These are phyloP conservation scores for Penicillium rolfsii DNA, from an alignment of 2,329 filamentous ascomycete species.

Conservation along the genomic window DNA sequence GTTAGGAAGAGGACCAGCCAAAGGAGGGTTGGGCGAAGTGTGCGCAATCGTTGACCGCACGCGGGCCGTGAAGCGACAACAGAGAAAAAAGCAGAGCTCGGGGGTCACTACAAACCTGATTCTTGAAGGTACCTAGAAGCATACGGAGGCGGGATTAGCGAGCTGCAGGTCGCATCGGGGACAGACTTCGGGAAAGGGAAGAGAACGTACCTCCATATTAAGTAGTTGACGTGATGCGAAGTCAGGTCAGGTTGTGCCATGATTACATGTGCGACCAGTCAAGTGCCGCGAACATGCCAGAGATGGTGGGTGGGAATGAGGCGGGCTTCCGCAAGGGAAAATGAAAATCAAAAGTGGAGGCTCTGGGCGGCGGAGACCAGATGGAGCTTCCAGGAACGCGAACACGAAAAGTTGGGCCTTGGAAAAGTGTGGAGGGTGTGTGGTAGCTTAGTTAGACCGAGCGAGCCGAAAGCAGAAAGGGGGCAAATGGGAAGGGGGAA, in stretches of 20 bases:
- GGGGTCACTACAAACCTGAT: conserved; percentile 50
- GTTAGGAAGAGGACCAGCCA: conserved; percentile 19
- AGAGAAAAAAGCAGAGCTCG: conserved; percentile 21
- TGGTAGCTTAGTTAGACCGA: conserved; percentile 11
- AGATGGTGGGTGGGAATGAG: conserved; percentile 25
- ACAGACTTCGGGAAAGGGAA: conserved; percentile 6
- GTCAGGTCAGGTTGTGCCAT: conserved; percentile 50
- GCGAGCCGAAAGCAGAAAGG: conserved; percentile 15
- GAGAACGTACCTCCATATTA: conserved; percentile 65
- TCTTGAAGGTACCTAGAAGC: conserved; percentile 57
- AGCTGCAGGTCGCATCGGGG: conserved; percentile 16
- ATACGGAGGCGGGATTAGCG: conserved; percentile 18
- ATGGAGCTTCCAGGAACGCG: conserved; percentile 19
- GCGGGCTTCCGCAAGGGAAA: conserved; percentile 34
- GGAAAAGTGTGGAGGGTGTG: neutral
- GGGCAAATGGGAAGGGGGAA: neutral
- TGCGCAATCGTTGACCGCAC: conserved; percentile 5
- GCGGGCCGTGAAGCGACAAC: neutral
- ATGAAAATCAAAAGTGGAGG: conserved; percentile 31
- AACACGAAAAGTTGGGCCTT: conserved; percentile 3
- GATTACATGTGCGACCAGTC: conserved; percentile 47
- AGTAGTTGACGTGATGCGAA: conserved; percentile 67
- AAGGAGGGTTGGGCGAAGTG: conserved; percentile 4
- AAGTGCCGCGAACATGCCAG: conserved; percentile 36
- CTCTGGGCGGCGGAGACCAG: conserved; percentile 19